A percentile compares a stretch with the other conserved stretches of the same genome.
These are phyloP conservation scores for Aureobasidium sp. DNA, from an alignment of 2,329 filamentous ascomycete species.

Conservation along the genomic window DNA sequence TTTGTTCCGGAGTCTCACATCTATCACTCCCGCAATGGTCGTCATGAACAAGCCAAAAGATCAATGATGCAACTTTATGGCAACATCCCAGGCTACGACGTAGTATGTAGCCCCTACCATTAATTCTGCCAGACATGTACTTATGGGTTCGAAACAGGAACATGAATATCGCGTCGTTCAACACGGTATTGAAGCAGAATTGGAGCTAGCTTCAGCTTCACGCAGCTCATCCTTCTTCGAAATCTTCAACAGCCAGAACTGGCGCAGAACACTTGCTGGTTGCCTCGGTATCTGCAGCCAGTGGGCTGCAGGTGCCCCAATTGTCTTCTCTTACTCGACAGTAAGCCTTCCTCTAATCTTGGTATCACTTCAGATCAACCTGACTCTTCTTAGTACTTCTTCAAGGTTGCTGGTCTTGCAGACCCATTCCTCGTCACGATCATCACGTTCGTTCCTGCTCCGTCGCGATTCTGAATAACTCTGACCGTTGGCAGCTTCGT, in stretches of 20 bases:
- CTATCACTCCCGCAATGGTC: slow-evolving; percentile 18
- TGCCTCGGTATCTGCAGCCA: slow-evolving; percentile 19
- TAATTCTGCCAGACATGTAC: not conserved
- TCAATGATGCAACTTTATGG: slow-evolving; percentile 18
- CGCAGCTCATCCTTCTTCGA: slow-evolving; percentile 17
- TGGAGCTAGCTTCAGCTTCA: slow-evolving; percentile 10
- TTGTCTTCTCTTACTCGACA: slow-evolving; percentile 19
- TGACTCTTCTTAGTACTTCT: not conserved
- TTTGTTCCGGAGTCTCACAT: slow-evolving; percentile 18
- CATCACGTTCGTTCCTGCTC: slow-evolving; percentile 26
- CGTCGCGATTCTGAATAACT: no score
- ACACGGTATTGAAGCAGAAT: slow-evolving; percentile 18
- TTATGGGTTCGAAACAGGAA: slow-evolving; percentile 3
- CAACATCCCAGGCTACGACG: slow-evolving; percentile 16
- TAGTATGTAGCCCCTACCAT: not conserved
- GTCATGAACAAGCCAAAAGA: slow-evolving; percentile 13
- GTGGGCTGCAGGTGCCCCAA: slow-evolving; percentile 19
- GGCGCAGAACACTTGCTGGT: slow-evolving; percentile 19
- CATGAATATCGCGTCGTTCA: slow-evolving; percentile 19
- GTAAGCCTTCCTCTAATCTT: not conserved
- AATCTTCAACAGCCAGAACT: slow-evolving; percentile 18
- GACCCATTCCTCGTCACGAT: slow-evolving; percentile 21
- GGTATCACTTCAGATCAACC: not conserved
- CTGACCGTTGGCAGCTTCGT: not conserved
- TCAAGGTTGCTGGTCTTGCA: slow-evolving; percentile 18